Evolutionary conservation across 768 basidiomycete species (phyloP), one percentile per base, ranked within the genome.

Genomic region (Kondoa malvinella): DNA sequence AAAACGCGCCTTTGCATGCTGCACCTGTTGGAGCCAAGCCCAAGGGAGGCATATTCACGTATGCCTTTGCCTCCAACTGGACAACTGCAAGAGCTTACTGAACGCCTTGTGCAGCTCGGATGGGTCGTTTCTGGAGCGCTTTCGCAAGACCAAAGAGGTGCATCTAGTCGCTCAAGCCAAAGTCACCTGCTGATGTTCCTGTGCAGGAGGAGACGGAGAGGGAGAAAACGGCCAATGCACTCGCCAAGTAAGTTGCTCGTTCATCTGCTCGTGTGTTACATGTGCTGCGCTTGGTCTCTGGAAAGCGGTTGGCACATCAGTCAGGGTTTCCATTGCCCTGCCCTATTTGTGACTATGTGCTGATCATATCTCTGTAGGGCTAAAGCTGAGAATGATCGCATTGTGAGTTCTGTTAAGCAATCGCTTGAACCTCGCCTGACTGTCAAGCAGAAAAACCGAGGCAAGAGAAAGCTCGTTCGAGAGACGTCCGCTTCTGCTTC

Each of bases 61-160:
- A 25, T 4, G 57, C 50, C 25, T 25, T 59, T 29, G 57, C 57
- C 30, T 29, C 30, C 57, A 56, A 56, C 14, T 14, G 15, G 15
- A 14, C 50, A 25, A 56, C 14, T 25, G 50, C 15, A 4, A 21
- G n/a, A 29, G 4, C 57, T 29, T 8, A 29, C 33, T 33, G 16
- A 30, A 31, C 16, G 14, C 12, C 8, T 3, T 63, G 8, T 27
- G 31, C 30, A 63, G 61, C 3, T 30, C 16, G 3, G 61, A 63
- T 63, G 61, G 61, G 12, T 29, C 26, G 17, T 63, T 63, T 33
- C 27, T 63, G 15, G 61, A 63, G 61, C 3, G 61, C n/a, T 63
- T 63, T n/a, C 27, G 61, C 4, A 63, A 63, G 61, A 27, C 3
- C 12, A 63, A 32, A 63, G 61, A 63, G 61, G 61, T 63, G 3